Evolutionary conservation across 306 rosid genomes (phyloP).

Genomic region (Betula pendula): DNA sequence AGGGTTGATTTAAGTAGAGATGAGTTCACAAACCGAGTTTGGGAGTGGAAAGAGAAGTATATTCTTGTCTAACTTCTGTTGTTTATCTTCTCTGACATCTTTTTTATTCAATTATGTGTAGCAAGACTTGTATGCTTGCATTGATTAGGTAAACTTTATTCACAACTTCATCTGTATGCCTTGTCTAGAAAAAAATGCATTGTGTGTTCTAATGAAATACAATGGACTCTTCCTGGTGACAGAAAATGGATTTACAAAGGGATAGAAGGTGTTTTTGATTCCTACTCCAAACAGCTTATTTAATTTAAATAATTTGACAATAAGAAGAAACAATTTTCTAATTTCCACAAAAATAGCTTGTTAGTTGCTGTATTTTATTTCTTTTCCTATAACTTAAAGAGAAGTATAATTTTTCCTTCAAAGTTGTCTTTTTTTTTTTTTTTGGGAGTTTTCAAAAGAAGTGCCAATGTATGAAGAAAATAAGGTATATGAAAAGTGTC

Average conservation of each 20-base stretch:
- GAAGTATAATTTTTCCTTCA: neutral
- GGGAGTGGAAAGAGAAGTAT: constrained; percentile 99
- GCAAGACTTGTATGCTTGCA: neutral
- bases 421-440: too few species aligned
- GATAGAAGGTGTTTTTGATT: neutral
- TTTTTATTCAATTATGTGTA: neutral
- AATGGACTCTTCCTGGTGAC: neutral
- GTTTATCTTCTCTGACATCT: constrained; percentile 29
- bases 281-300: neutral
- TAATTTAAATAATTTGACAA: neutral
- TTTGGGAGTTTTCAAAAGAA: neutral
- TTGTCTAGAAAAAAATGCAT: neutral
- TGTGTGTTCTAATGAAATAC: neutral
- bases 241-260: neutral
- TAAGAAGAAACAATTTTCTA: neutral
- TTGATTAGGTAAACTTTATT: neutral
- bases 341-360: neutral
- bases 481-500: neutral
- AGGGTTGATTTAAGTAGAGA: constrained; percentile 81
- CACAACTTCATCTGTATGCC: neutral
- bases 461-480: neutral
- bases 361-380: neutral
- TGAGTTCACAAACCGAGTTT: constrained; percentile 76
- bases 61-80: constrained; percentile 24
- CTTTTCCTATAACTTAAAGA: neutral